These are phyloP conservation scores for Sporobolomyces phaffii DNA, from an alignment of 768 basidiomycete genomes.

Conservation along the genomic window DNA sequence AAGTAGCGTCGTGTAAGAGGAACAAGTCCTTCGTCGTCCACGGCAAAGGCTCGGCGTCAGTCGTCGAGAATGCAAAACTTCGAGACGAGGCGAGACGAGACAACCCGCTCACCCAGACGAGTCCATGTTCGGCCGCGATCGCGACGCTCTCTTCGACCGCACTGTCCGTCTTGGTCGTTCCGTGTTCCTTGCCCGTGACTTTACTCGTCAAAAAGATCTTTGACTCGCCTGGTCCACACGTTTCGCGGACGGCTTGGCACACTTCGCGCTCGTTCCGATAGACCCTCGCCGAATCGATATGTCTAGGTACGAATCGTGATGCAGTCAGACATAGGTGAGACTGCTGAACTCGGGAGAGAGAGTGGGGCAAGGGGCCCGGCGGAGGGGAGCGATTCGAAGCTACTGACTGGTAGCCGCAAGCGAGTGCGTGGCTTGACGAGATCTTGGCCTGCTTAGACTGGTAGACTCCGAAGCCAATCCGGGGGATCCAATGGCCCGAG, in stretches of 20 bases:
- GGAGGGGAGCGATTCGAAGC: too few species aligned
- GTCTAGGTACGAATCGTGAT: background rate
- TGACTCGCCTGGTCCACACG: too few species aligned
- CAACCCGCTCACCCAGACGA: conserved; percentile 32
- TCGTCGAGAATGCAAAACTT: background rate
- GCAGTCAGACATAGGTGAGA: background rate
- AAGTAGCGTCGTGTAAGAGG: conserved; percentile 47
- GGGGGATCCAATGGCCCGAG: conserved; percentile 43
- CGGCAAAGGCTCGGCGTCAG: background rate
- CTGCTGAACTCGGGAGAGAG: too few species aligned
- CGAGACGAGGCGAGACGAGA: too few species aligned
- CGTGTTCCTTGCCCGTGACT: conserved; percentile 38
- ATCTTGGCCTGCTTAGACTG: conserved; percentile 11
- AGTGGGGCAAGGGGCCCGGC: too few species aligned
- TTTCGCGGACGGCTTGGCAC: conserved; percentile 2
- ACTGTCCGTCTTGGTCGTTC: background rate
- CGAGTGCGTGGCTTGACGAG: conserved; percentile 2
- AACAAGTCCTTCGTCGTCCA: conserved; percentile 42
- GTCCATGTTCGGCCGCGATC: conserved; percentile 15
- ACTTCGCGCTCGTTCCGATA: conserved; percentile 36
- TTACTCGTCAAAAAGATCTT: conserved; percentile 40
- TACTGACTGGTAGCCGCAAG: conserved; percentile 25
- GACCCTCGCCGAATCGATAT: conserved; percentile 45
- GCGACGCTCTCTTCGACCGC: conserved; percentile 36
- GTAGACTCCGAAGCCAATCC: conserved; percentile 47